These are phyloP conservation scores for Termitomyces sp. DNA, from an alignment of 768 basidiomycete species.

Conservation along the genomic window DNA sequence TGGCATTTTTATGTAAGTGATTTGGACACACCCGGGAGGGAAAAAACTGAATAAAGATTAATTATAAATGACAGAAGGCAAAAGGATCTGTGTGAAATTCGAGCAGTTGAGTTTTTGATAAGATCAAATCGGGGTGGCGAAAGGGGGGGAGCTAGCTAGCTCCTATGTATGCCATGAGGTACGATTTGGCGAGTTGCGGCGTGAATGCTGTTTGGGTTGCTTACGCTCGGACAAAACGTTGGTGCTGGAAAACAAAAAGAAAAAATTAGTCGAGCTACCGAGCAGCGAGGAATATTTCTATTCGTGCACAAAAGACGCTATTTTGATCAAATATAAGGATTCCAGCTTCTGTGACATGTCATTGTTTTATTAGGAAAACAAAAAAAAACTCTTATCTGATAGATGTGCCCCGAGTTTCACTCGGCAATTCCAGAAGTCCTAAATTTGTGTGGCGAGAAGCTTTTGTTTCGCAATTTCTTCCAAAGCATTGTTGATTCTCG, in stretches of 20 bases:
- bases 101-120: neutral
- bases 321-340: neutral
- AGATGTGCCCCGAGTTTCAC: neutral
- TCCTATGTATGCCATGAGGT: too few relatives aligned
- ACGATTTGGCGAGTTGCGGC: neutral
- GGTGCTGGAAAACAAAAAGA: too few relatives aligned
- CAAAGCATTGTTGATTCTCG: neutral
- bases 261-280: neutral
- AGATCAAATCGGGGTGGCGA: constrained; percentile 14
- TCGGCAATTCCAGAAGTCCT: constrained; percentile 6
- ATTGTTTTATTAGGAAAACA: too few relatives aligned
- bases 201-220: neutral
- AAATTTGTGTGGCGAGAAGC: constrained; percentile 11
- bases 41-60: too few relatives aligned
- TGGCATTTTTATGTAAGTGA: too few relatives aligned
- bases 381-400: neutral
- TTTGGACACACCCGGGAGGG: too few relatives aligned
- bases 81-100: neutral
- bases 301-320: too few relatives aligned
- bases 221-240: neutral
- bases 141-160: neutral
- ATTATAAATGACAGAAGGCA: too few relatives aligned
- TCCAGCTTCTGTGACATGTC: neutral
- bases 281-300: neutral
- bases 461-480: neutral